Evolutionary conservation across 805 yeast species (phyloP), one percentile per base, ranked within the genome.

Genomic region (Candida manassasensis): DNA sequence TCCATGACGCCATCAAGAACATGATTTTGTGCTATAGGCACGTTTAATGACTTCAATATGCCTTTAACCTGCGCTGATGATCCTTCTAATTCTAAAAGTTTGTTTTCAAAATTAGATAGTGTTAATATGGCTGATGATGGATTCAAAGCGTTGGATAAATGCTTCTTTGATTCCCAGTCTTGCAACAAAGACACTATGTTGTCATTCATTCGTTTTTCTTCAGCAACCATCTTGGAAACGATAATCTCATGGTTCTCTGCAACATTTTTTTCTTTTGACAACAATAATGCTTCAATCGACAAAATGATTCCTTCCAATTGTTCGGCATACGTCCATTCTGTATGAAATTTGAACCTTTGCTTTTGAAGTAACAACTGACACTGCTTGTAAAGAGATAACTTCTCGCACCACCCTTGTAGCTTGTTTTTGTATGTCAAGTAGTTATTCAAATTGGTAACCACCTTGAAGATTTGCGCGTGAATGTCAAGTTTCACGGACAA

Each of bases 251-350:
- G 41, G 35, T 75, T 68, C 0, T 61, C 59, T 6, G 63, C 57
- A 6, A 84, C 59, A 3, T 62, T 41, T 1, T 36, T 41, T 7
- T 56, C 49, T 43, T 74, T 63, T 25, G 50, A 45, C 3, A 43
- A 42, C 28, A 71, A 35, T 8, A 74, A 50, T 24, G 73, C 63
- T 1, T 44, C 35, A 21, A 79, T 48, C 2, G 76, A 61, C 1
- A 59, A 47, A 36, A 67, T 50, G 35, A 74, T 77, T 34, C 61
- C 64, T 10, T 73, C 77, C 0, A 85, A 38, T 44, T 85, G 94
- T 27, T 83, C 93, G 31, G 61, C 62, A 49, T 63, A 75, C 1
- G 79, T 41, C 82, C 88, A 81, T 19, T 70, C 69, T 0, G 56
- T 22, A 0, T 81, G 73, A 33, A 76, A 69, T 15, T 61, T 63